phyloP scores from a whole-genome alignment of 2,329 filamentous ascomycete species.

The Sclerotinia sclerotiorum region DNA sequence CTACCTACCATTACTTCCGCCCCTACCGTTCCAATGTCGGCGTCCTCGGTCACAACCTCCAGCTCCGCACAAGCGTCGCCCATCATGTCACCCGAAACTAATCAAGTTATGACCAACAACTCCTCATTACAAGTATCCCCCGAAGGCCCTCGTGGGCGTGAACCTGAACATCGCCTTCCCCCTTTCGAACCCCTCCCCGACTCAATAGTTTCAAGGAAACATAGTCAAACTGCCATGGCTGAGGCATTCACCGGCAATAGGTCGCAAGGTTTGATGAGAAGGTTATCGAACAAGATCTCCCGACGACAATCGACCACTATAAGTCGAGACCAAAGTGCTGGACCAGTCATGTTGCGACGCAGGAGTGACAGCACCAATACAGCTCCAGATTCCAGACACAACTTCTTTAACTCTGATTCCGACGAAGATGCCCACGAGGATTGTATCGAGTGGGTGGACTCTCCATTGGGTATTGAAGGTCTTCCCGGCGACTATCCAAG shows the following conservation, averaged over 20 bases:
- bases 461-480: constrained; percentile 44
- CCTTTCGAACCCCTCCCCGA: constrained; percentile 69
- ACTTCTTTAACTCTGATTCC: constrained; percentile 49
- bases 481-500: constrained; percentile 50
- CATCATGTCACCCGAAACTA: constrained; percentile 55
- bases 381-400: constrained; percentile 51
- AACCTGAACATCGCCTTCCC: constrained; percentile 52
- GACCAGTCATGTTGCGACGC: constrained; percentile 75
- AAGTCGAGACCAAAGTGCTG: constrained; percentile 83
- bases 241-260: constrained; percentile 58
- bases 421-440: constrained; percentile 59
- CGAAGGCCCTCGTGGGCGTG: constrained; percentile 57
- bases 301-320: constrained; percentile 74
- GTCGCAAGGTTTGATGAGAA: constrained; percentile 71
- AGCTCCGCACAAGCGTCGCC: constrained; percentile 57
- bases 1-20: constrained; percentile 33
- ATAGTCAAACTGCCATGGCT: constrained; percentile 62
- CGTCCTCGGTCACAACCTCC: constrained; percentile 55
- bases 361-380: constrained; percentile 87
- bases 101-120: constrained; percentile 53
- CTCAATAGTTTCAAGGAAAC: constrained; percentile 60
- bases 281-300: constrained; percentile 78
- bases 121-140: constrained; percentile 68
- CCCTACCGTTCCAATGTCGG: constrained; percentile 50
- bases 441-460: constrained; percentile 45